Percentiles rank a stretch among this genome's conserved stretches.
Conservation (phyloP, 139 green algal species). For the Chlamydomonas applanata region DNA sequence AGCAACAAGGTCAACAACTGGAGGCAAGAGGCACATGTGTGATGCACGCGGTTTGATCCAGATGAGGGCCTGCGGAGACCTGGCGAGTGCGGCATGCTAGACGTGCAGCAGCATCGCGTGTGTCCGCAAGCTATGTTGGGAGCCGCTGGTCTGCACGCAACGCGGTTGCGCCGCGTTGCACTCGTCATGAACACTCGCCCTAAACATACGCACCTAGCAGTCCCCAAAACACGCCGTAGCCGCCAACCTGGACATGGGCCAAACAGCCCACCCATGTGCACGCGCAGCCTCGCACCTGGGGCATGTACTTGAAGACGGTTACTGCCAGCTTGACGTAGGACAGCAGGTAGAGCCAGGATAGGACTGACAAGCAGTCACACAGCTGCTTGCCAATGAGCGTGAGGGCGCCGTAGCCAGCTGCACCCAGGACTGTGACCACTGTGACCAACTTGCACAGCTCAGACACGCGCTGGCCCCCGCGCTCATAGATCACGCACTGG, state of each 20-base stretch:
- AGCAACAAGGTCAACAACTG: too few relatives aligned
- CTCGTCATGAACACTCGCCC: too few relatives aligned
- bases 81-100: too few relatives aligned
- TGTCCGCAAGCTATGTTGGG: too few relatives aligned
- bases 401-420: background rate
- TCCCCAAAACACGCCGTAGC: background rate
- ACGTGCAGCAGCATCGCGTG: too few relatives aligned
- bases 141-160: too few relatives aligned
- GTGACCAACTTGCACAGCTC: background rate
- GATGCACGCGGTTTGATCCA: too few relatives aligned
- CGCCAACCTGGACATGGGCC: background rate
- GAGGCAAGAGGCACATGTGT: too few relatives aligned
- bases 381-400: background rate
- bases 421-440: conserved; percentile 12
- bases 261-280: background rate
- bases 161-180: too few relatives aligned
- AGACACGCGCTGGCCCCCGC: conserved; percentile 30
- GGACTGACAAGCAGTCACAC: conserved; percentile 19
- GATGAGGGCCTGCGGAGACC: too few relatives aligned
- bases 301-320: conserved; percentile 28
- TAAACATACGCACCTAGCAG: too few relatives aligned
- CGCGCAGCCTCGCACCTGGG: background rate
- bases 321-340: conserved; percentile 47
- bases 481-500: conserved; percentile 49
- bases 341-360: conserved; percentile 54